Evolutionary conservation across 345 rosid genomes (phyloP), one percentile per base, ranked within the genome.

Genomic region (Limnanthes douglasii): DNA sequence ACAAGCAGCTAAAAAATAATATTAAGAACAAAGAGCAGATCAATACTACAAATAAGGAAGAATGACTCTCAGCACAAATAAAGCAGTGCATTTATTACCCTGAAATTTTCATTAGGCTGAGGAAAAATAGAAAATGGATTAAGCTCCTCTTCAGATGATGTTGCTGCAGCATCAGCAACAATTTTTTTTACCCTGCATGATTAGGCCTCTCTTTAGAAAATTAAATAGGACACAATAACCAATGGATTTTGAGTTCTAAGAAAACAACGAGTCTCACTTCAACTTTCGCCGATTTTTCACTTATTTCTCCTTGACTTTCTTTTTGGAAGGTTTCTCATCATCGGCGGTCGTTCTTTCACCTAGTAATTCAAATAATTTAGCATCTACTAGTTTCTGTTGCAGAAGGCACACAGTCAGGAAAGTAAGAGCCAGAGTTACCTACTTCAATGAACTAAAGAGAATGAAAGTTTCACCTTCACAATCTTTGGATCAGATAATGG

Each of bases 401-500:
- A 56, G 33, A 44, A n/a, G n/a, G n/a, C 21, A 44, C 18, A 15
- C 5, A 8, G 18, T 9, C 20, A 12, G 18, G 21, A 48, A 14
- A 56, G 51, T 28, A 56, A 39, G 33, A 15, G 16, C 24, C n/a
- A 17, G 7, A 36, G 31, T 18, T 8, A 12, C 21, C 15, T 18
- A 17, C 49, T n/a, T n/a, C n/a, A n/a, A n/a, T n/a, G n/a, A 34
- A 26, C 35, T 11, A 10, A 18, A 14, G 41, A 17, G 41, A 48
- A 56, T 41, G 17, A 19, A 22, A 42, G 11, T 6, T 31, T 54
- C 59, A 85, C 94, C 96, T 72, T 85, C 17, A 83, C 83, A 59
- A 65, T 63, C 59, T 71, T 90, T 39, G 86, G 72, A 50, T 85
- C 96, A 41, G 93, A 96, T 96, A 96, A 90, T 26, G 93, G 99